Percentiles rank a stretch among this genome's conserved stretches.
Conservation (phyloP, 148 eudicot genomes). For the Vaccinium vitisidaea region DNA sequence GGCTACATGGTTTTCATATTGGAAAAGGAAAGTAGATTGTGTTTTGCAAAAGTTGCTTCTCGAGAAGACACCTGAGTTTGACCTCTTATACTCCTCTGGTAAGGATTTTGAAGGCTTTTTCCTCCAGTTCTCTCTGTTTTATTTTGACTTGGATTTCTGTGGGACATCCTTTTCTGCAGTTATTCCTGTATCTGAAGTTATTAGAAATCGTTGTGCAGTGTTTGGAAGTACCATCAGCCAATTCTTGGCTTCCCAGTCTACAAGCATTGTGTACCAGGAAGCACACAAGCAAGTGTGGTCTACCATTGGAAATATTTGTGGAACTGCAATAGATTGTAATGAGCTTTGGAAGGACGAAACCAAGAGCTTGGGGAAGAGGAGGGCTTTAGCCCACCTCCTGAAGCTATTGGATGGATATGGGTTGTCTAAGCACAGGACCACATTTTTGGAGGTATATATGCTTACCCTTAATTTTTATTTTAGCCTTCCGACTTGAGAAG, state of each 20-base stretch:
- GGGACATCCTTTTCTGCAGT: background rate
- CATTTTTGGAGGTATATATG: conserved; percentile 39
- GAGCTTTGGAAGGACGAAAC: conserved; percentile 75
- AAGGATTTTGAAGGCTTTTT: conserved; percentile 35
- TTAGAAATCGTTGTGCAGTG: conserved; percentile 31
- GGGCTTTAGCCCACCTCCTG: conserved; percentile 64
- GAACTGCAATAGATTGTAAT: conserved; percentile 54
- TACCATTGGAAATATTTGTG: conserved; percentile 49
- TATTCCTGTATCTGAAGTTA: background rate
- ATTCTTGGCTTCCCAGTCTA: conserved; percentile 31
- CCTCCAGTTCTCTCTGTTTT: background rate
- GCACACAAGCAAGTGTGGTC: conserved; percentile 50
- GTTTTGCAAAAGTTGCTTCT: conserved; percentile 32
- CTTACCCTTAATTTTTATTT: background rate
- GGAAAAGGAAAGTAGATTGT: conserved; percentile 48
- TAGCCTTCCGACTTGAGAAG: background rate
- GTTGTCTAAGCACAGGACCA: conserved; percentile 68
- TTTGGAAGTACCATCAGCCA: conserved; percentile 26
- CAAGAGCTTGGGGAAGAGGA: conserved; percentile 62
- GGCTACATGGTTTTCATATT: conserved; percentile 54
- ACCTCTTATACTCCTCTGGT: conserved; percentile 16
- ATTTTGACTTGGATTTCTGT: background rate
- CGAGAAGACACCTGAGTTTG: conserved; percentile 22
- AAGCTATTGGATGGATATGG: conserved; percentile 70
- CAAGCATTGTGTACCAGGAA: conserved; percentile 42